A percentile compares a stretch with the other conserved stretches of the same genome.
Conservation (phyloP, 129 eudicot species). For the Arctium lappa region DNA sequence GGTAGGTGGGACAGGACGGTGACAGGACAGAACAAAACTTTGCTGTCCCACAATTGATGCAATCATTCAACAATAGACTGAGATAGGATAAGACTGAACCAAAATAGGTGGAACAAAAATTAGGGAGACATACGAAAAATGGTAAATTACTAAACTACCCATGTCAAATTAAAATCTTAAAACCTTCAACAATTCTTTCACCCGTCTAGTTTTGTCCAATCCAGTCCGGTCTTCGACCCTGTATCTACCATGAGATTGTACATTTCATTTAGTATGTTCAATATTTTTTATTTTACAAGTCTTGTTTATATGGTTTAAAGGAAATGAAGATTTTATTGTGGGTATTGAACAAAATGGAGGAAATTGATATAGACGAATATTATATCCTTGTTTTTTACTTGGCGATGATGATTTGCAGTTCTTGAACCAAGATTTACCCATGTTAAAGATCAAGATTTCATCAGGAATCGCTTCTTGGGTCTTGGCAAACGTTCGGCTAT, state of each 20-base stretch:
- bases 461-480: conserved; percentile 71
- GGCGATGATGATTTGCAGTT: conserved; percentile 36
- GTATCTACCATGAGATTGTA: not conserved
- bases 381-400: not conserved
- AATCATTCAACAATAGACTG: not conserved
- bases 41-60: not conserved
- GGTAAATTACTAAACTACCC: not conserved
- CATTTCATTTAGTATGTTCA: not conserved
- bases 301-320: not conserved
- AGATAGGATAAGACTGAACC: not conserved
- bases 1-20: not conserved
- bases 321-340: not conserved
- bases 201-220: not conserved
- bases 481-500: conserved; percentile 59
- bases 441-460: conserved; percentile 77
- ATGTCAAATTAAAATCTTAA: not conserved
- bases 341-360: not conserved
- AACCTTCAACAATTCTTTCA: not conserved
- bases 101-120: not conserved
- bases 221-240: no score
- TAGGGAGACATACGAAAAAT: not conserved
- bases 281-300: not conserved
- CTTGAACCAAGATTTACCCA: conserved; percentile 47
- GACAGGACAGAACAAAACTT: no score
- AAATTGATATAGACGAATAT: not conserved